Evolutionary conservation across 2,329 filamentous ascomycete species (phyloP), one percentile per base, ranked within the genome.

Genomic region (Botrytis fabae): DNA sequence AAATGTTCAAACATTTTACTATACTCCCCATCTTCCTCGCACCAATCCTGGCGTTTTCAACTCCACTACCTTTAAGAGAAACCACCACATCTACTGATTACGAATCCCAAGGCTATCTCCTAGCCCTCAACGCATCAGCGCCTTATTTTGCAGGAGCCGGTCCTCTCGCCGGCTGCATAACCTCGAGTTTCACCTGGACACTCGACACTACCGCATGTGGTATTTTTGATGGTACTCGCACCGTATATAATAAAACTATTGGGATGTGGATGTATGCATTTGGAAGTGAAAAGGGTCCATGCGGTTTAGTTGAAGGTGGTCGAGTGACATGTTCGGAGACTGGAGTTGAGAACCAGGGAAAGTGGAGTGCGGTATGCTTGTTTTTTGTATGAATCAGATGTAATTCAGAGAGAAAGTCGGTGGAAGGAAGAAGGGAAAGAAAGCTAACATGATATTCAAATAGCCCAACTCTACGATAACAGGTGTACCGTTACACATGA

Each of bases 201-300:
- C 60, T 71, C 7, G 60, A 71, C n/a, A 38, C 46, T 16, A 32
- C n/a, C 10, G 22, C 25, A 2, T 71, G 69, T 28, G 69, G 59
- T 28, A 25, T 40, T 20, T 71, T 71, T 38, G 35, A 65, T n/a
- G 69, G 69, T 18, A 65, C 35, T 20, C 69, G 61, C 9, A 35
- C 38, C 25, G 35, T 51, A 18, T 71, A 71, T 12, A 54, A 65
- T 20, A 16, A 42, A 18, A 64, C 46, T 25, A 64, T 71, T 18
- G 35, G 44, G 2, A 71, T 71, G 69, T 71, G 46, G 40, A 71
- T 64, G 69, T 71, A 71, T 57, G 46, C 20, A 32, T 71, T 71
- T 57, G n/a, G 7, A 22, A 71, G 28, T 25, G 18, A 35, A 10
- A 7, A 18, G 18, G 69, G 69, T 4, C 0, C 18, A 4, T 71